These are phyloP conservation scores for Herpetomonas muscarum DNA, from an alignment of 208 protist species.

Conservation along the genomic window DNA sequence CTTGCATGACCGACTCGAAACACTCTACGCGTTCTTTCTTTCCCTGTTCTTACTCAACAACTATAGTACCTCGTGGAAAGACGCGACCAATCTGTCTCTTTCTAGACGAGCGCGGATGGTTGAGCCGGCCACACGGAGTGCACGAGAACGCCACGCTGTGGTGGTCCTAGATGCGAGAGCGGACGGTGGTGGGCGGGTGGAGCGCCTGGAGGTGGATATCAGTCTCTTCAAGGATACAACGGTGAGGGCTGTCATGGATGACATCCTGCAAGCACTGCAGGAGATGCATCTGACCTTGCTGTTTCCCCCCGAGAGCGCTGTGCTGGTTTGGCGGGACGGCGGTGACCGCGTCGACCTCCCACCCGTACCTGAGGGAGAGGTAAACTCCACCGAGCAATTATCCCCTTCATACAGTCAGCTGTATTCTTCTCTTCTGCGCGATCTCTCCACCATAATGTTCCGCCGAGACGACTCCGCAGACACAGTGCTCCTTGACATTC, in stretches of 20 bases:
- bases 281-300: slow-evolving; percentile 10
- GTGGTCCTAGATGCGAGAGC: neutral
- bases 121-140: too few relatives aligned
- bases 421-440: neutral
- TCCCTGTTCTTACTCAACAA: too few relatives aligned
- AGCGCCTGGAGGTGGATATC: slow-evolving; percentile 34
- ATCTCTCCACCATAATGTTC: neutral
- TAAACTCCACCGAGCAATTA: neutral
- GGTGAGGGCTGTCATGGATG: slow-evolving; percentile 20
- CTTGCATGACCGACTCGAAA: too few relatives aligned
- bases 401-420: neutral
- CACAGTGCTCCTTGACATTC: neutral
- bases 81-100: too few relatives aligned
- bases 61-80: too few relatives aligned
- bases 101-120: too few relatives aligned
- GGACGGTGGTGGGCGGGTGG: neutral
- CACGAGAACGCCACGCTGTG: neutral
- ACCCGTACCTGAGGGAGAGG: neutral
- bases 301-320: neutral
- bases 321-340: neutral
- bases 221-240: slow-evolving; percentile 17
- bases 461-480: neutral
- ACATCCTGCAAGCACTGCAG: slow-evolving; percentile 23
- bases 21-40: too few relatives aligned
- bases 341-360: neutral